Percentiles rank a stretch among this genome's conserved stretches.
phyloP scores from a whole-genome alignment of 495 filamentous ascomycete genomes.

The Penicillium flavigenum region DNA sequence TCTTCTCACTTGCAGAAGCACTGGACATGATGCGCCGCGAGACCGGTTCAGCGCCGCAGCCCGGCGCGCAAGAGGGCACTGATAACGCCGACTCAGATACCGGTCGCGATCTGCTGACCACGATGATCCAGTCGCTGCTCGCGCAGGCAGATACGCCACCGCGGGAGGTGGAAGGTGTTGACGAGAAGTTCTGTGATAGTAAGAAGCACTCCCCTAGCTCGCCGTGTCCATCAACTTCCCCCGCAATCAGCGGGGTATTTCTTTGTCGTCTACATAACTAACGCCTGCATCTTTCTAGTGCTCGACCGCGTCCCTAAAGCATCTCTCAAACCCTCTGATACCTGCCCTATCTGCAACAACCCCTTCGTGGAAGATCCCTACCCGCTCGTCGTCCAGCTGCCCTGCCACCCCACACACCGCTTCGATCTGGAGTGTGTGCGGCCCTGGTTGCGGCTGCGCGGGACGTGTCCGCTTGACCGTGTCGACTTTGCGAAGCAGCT shows the following conservation, averaged over 20 bases:
- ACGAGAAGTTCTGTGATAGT: slow-evolving; percentile 75
- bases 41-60: slow-evolving; percentile 17
- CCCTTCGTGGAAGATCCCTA: slow-evolving; percentile 74
- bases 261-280: background rate
- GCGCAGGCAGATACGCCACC: slow-evolving; percentile 65
- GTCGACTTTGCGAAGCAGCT: slow-evolving; percentile 75
- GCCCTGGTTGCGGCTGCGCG: slow-evolving; percentile 86
- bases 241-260: background rate
- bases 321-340: slow-evolving; percentile 62
- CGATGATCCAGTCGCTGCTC: slow-evolving; percentile 63
- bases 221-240: background rate
- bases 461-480: slow-evolving; percentile 86
- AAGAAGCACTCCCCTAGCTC: slow-evolving; percentile 15
- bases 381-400: slow-evolving; percentile 82
- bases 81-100: slow-evolving; percentile 12
- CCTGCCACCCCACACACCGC: slow-evolving; percentile 75
- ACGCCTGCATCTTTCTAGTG: slow-evolving; percentile 29
- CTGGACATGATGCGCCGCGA: slow-evolving; percentile 50
- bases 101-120: slow-evolving; percentile 51
- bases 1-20: slow-evolving; percentile 60
- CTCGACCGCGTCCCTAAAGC: slow-evolving; percentile 78
- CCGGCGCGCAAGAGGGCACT: slow-evolving; percentile 6
- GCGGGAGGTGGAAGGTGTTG: slow-evolving; percentile 67
- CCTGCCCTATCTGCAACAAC: slow-evolving; percentile 85
- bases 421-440: slow-evolving; percentile 95